Base-by-base conservation (phyloP, 352 stramenopile species). In the Phytophthora constricta region DNA sequence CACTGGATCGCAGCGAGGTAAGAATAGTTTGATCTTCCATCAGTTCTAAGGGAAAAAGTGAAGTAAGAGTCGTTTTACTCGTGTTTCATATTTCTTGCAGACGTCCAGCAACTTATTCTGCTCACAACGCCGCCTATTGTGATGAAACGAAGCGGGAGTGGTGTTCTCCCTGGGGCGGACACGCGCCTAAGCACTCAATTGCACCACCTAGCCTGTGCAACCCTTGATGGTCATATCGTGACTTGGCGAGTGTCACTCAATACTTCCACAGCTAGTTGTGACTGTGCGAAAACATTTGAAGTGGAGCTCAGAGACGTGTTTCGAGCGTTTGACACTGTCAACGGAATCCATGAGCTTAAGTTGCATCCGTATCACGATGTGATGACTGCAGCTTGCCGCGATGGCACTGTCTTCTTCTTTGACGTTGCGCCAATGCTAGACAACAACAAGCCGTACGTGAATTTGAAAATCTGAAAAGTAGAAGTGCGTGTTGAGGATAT, bases 381-480 rank as follows among this genome's bases (percentile, higher is more conserved):
- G 1, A 74, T 90, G 45, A 89, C 70, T 14, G 82, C 74, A 11
- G 62, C 79, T 8, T 80, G 74, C 19, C 87, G 80, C 28, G 86
- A 93, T 34, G 86, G 86, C n/a, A 83, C 76, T 0, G 70, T 87
- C 9, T 92, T 84, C 62, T 86, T 93, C 42, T 87, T 91, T 39
- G 82, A 94, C 25, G 64, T 90, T 23, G 67, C 76, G 0, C 76
- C 76, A 13, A 45, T 93, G 23, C 59, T 84, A 4, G 68, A 75
- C 9, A 77, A 87, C 31, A 87, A 78, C 46, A 89, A 86, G 50
- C 65, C 75, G 76, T 90, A 71, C 26, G 74, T 62, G 34, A 33
- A 23, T 33, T 11, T 51, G 23, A 33, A n/a, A n/a, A n/a, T n/a
- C n/a, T n/a, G n/a, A n/a, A n/a, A n/a, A n/a, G n/a, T n/a, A n/a